Evolutionary conservation across 2,329 filamentous ascomycete genomes (phyloP).

Genomic region (Tolypocladium sp.): DNA sequence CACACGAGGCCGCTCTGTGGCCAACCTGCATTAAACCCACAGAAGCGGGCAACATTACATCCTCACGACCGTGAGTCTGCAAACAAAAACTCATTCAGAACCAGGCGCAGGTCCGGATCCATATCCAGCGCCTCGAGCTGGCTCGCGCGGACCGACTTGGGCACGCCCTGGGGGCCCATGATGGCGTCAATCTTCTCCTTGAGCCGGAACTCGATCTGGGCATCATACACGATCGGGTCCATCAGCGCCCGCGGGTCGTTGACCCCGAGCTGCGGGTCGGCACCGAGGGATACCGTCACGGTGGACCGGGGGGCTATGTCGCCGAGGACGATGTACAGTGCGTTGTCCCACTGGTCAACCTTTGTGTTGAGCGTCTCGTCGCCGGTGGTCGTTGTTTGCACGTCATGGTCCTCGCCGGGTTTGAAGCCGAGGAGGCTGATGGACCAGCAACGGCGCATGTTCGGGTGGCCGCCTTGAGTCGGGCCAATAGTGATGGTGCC

Average conservation of each 20-base stretch:
- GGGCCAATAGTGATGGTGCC: conserved; percentile 4
- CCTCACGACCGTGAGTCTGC: conserved; percentile 6
- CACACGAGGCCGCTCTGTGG: background rate
- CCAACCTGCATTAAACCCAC: background rate
- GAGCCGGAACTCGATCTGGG: conserved; percentile 6
- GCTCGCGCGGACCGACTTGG: conserved; percentile 4
- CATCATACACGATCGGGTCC: conserved; percentile 8
- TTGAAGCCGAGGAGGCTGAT: conserved; percentile 6
- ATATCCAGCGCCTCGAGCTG: conserved; percentile 11
- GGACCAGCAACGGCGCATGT: conserved; percentile 2
- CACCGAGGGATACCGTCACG: conserved; percentile 4
- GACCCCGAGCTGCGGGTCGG: conserved; percentile 4
- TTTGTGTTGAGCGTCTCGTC: background rate
- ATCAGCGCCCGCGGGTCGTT: conserved; percentile 8
- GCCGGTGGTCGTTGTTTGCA: background rate
- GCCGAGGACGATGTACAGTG: conserved; percentile 3
- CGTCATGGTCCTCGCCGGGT: background rate
- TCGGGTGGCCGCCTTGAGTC: background rate
- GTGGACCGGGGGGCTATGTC: conserved; percentile 3
- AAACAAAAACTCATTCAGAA: conserved; percentile 10
- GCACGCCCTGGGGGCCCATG: conserved; percentile 1
- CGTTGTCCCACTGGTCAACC: background rate
- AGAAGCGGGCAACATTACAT: background rate
- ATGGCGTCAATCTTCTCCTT: conserved; percentile 10
- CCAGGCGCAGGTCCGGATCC: conserved; percentile 9